Evolutionary conservation across 176 grass and related monocot species (phyloP).

Genomic region (Phoenix dactylifera): DNA sequence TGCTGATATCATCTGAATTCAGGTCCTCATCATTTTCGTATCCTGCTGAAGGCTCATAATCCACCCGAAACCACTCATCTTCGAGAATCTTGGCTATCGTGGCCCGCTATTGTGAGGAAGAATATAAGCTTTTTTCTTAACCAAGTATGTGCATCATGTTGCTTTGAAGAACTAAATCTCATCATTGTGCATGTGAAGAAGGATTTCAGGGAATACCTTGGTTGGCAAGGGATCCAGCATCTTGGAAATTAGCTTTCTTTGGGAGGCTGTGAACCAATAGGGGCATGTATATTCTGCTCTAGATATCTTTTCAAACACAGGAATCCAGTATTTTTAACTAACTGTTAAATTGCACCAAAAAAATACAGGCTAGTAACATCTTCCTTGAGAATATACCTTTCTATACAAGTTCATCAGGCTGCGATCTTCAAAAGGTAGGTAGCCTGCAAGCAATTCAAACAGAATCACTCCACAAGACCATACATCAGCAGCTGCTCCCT

Average conservation of each 20-base stretch:
- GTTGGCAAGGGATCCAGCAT: slow-evolving; percentile 47
- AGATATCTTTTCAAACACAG: slow-evolving; percentile 41
- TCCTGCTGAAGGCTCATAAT: slow-evolving; percentile 28
- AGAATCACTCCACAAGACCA: slow-evolving; percentile 75
- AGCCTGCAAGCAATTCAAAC: slow-evolving; percentile 69
- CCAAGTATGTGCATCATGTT: neutral
- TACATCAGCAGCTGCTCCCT: slow-evolving; percentile 42
- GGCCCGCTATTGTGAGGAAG: slow-evolving; percentile 35
- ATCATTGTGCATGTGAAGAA: neutral
- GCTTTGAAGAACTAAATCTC: neutral
- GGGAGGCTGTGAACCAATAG: slow-evolving; percentile 39
- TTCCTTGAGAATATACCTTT: slow-evolving; percentile 27
- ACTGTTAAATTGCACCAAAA: too few relatives aligned
- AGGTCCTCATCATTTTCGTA: slow-evolving; percentile 18
- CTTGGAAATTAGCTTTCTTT: slow-evolving; percentile 54
- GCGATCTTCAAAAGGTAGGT: slow-evolving; percentile 49
- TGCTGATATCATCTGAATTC: slow-evolving; percentile 23
- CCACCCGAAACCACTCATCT: slow-evolving; percentile 45
- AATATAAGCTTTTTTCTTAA: slow-evolving; percentile 18
- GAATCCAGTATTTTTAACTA: neutral
- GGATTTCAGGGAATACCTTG: slow-evolving; percentile 24
- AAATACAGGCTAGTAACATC: too few relatives aligned
- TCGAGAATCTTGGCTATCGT: slow-evolving; percentile 50
- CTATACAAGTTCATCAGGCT: slow-evolving; percentile 54
- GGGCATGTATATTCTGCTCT: slow-evolving; percentile 49